Percentiles rank a stretch among this genome's conserved stretches.
Evolutionary conservation across 2,329 filamentous ascomycete genomes (phyloP).

Genomic region (Fusarium secorum): DNA sequence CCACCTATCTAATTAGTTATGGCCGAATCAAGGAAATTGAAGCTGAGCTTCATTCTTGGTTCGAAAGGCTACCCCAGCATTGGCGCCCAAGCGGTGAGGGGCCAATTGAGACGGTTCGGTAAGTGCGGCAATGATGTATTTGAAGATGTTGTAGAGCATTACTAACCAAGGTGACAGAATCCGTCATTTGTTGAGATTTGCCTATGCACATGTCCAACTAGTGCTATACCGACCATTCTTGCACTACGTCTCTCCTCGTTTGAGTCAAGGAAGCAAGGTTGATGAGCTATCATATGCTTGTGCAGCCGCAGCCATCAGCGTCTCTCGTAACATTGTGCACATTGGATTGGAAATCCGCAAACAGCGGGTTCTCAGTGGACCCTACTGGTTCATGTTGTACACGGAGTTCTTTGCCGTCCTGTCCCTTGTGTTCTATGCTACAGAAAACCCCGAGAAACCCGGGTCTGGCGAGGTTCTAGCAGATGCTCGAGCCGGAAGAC

Average conservation of each 20-base stretch:
- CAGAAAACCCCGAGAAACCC: conserved; percentile 79
- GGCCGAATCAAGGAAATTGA: conserved; percentile 71
- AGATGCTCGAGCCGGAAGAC: conserved; percentile 84
- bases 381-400: conserved; percentile 88
- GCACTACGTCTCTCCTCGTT: conserved; percentile 77
- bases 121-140: conserved; percentile 45
- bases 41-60: conserved; percentile 68
- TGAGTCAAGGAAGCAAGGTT: conserved; percentile 63
- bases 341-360: conserved; percentile 81
- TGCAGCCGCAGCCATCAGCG: conserved; percentile 66
- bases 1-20: conserved; percentile 70
- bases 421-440: conserved; percentile 79
- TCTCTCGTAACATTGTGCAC: conserved; percentile 78
- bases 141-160: neutral
- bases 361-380: conserved; percentile 76
- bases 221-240: conserved; percentile 84
- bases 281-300: conserved; percentile 83
- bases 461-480: conserved; percentile 81
- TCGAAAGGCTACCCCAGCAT: conserved; percentile 72
- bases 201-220: conserved; percentile 85
- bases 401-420: conserved; percentile 84
- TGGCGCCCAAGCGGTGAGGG: conserved; percentile 83
- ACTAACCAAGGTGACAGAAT: conserved; percentile 50
- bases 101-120: conserved; percentile 78
- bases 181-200: conserved; percentile 79